These are phyloP conservation scores for Salix purpurea DNA, from an alignment of 345 rosid species.

Conservation along the genomic window DNA sequence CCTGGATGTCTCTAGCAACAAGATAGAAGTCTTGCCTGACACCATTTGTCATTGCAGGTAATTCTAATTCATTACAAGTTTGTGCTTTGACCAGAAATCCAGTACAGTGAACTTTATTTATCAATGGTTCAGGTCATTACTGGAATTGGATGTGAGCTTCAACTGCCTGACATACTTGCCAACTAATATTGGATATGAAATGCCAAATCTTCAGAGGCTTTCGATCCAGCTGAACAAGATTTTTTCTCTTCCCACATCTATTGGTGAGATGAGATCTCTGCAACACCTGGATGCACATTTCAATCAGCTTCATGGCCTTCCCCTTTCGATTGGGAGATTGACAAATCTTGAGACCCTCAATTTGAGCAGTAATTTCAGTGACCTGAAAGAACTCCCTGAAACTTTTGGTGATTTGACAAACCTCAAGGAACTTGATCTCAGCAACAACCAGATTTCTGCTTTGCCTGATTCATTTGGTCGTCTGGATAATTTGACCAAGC, in stretches of 20 bases:
- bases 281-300: constrained; percentile 72
- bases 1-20: constrained; percentile 68
- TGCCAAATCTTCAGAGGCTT: constrained; percentile 56
- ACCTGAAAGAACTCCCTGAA: constrained; percentile 68
- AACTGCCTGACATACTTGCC: constrained; percentile 73
- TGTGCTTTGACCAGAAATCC: neutral
- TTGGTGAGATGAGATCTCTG: constrained; percentile 68
- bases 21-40: constrained; percentile 68
- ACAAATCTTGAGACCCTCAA: constrained; percentile 68
- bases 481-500: constrained; percentile 61
- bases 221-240: constrained; percentile 70
- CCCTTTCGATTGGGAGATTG: constrained; percentile 54
- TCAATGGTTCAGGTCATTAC: constrained; percentile 47
- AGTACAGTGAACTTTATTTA: neutral
- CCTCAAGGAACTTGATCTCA: constrained; percentile 80
- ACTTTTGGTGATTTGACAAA: constrained; percentile 68
- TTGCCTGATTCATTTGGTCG: constrained; percentile 81
- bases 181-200: constrained; percentile 71
- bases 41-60: constrained; percentile 76
- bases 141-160: constrained; percentile 79
- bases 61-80: constrained; percentile 10
- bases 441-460: constrained; percentile 85
- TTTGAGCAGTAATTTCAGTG: constrained; percentile 71
- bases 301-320: constrained; percentile 69
- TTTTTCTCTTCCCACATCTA: constrained; percentile 61